These are phyloP conservation scores for Juncus inflexus DNA, from an alignment of 176 grass and related monocot genomes.

Conservation along the genomic window DNA sequence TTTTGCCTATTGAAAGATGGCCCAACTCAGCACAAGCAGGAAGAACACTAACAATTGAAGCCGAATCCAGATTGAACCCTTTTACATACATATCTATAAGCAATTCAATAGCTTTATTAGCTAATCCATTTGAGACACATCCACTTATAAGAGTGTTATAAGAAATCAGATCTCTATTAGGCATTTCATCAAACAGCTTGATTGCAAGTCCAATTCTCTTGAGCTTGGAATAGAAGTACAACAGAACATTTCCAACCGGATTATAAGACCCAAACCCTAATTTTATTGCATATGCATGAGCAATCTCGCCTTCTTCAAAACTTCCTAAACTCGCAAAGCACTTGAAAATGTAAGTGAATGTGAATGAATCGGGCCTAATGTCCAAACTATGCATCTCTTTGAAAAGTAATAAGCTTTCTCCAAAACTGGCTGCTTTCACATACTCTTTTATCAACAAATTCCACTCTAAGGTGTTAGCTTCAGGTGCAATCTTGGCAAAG, in stretches of 20 bases:
- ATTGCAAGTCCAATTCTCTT: constrained; percentile 42
- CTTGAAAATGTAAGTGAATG: constrained; percentile 62
- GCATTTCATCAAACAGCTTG: constrained; percentile 63
- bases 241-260: constrained; percentile 66
- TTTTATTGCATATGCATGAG: constrained; percentile 60
- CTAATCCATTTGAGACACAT: constrained; percentile 50
- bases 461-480: constrained; percentile 43
- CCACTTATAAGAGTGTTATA: constrained; percentile 77
- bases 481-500: constrained; percentile 43
- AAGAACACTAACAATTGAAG: constrained; percentile 56
- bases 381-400: constrained; percentile 49
- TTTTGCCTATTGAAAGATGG: constrained; percentile 42
- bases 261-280: constrained; percentile 51
- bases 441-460: constrained; percentile 66
- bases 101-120: constrained; percentile 34
- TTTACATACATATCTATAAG: constrained; percentile 50
- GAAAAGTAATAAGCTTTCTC: constrained; percentile 63
- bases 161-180: constrained; percentile 59
- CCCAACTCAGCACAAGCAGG: constrained; percentile 48
- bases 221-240: constrained; percentile 62
- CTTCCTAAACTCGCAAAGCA: constrained; percentile 44
- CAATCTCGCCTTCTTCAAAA: constrained; percentile 36
- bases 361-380: constrained; percentile 49
- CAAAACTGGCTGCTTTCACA: constrained; percentile 42
- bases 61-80: constrained; percentile 51